Base-by-base conservation (phyloP, 352 stramenopile species). In the Phytophthora niederhauseri region DNA sequence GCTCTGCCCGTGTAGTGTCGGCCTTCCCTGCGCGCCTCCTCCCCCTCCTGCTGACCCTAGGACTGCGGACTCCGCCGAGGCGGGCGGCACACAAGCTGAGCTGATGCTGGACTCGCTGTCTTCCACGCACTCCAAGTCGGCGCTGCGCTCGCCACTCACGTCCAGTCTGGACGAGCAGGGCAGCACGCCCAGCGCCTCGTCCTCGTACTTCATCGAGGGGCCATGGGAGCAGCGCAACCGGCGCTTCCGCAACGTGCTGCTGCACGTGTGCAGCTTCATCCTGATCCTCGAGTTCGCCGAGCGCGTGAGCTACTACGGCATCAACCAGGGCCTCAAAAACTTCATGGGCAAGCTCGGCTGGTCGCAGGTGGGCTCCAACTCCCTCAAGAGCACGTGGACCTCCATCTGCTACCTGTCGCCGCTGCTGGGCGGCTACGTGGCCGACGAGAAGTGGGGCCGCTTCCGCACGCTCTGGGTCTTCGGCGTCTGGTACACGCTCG, bases 281-380 rank as follows among this genome's bases (percentile, higher is more conserved):
- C 73, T 96, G 22, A 89, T 94, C 57, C 83, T 96, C 72, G 89
- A 96, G 69, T 92, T 95, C 49, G 81, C 85, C 5, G 87, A 95
- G 67, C 84, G 87, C 22, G 73, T 94, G 56, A 95, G 87, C 49
- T 97, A 95, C 67, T 97, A 95, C 48, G 88, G 87, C 45, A 95
- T 97, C 68, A 95, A 95, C 64, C 87, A 95, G 57, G 87, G 85
- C 0, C 77, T 95, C 34, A 94, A 95, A 78, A 95, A 97, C 74
- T 97, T 89, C 64, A 89, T 96, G 80, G 83, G 83, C 53, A 80
- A 81, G 7, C 65, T 96, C 12, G 73, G 74, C 7, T 95, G 87
- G 87, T 85, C 75, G 2, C 85, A 93, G 51, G 87, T 93, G 4
- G 88, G 85, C 31, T 92, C 89, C 48, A 95, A 94, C 61, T 91